Base-by-base conservation (phyloP, 768 basidiomycete species). In the Rhodosporidiobolus odoratus region DNA sequence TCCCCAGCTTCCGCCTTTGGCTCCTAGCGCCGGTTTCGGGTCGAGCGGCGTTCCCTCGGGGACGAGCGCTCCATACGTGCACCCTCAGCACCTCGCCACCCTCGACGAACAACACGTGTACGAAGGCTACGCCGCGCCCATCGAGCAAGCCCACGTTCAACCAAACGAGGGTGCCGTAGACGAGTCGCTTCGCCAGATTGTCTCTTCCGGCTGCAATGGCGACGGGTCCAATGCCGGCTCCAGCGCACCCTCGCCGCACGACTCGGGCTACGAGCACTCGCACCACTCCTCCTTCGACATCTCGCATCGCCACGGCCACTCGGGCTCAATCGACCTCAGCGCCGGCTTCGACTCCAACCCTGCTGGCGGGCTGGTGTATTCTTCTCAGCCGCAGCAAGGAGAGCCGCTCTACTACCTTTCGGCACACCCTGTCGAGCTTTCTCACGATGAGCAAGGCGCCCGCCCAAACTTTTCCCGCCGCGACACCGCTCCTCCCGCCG, bases 81-180 rank as follows among this genome's bases (percentile, higher is more conserved):
- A 70, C 30, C 63, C 69, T 3, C 53, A 41, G n/a, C 69, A 70
- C 45, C 58, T 70, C 6, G 7, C 58, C 3, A 70, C 69, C 13
- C 69, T 70, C 35, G 69, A 70, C 53, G 69, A 70, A 53, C 52
- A 61, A 37, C 53, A 23, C 13, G 62, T 57, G 16, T 63, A 69
- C 52, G 50, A 40, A 23, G 53, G 41, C 53, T 35, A 58, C 67
- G 4, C 56, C 61, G 30, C 48, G 50, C 5, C 27, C 58, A 13
- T 32, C 66, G 3, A 37, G 47, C 27, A 54, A 52, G 10, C 57
- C 38, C 15, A 43, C 43, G 56, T 48, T 54, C 4, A 43, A 37
- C 19, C 27, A n/a, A 17, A 30, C 35, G 32, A 27, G 38, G 32
- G 43, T 27, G 32, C 40, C 40, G 19, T 50, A 53, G 41, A 57